Evolutionary conservation across 75 land plant species (phyloP).

Genomic region (Sequoiadendron giganteum): DNA sequence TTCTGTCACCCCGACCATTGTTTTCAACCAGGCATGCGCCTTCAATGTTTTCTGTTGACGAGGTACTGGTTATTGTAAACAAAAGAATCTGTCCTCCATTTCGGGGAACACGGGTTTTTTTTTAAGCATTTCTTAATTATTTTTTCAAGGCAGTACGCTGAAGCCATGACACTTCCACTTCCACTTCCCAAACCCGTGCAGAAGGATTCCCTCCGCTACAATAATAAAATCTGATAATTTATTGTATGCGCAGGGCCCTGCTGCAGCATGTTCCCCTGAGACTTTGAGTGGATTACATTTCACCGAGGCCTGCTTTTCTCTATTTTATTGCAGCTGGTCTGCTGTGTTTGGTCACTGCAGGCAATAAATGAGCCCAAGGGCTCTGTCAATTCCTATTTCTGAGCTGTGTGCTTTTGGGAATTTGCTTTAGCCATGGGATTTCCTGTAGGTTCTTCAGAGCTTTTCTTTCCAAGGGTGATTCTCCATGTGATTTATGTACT

Average conservation of each 20-base stretch:
- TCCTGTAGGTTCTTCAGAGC: conserved; percentile 58
- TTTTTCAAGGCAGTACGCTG: not conserved
- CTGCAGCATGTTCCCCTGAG: not conserved
- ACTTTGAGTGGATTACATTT: not conserved
- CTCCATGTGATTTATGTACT: conserved; percentile 36
- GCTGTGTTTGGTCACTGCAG: not conserved
- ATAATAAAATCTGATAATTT: not conserved
- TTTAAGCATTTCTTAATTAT: not conserved
- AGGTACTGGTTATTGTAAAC: not conserved
- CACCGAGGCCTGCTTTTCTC: not conserved
- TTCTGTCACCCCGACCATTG: too few relatives aligned
- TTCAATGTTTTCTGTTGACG: too few relatives aligned
- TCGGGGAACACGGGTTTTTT: not conserved
- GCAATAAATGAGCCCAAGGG: not conserved
- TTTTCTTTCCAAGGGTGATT: conserved; percentile 44
- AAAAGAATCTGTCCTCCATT: not conserved
- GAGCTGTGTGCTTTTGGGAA: not conserved
- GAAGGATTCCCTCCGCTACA: not conserved
- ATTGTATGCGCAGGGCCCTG: not conserved
- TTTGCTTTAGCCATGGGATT: conserved; percentile 31
- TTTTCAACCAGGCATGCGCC: too few relatives aligned
- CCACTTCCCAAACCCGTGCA: not conserved
- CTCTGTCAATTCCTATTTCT: not conserved
- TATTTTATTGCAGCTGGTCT: not conserved
- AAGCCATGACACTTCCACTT: not conserved